Percentiles rank a stretch among this genome's conserved stretches.
Conservation (phyloP, 2,329 filamentous ascomycete genomes). For the Balansia obtecta region DNA sequence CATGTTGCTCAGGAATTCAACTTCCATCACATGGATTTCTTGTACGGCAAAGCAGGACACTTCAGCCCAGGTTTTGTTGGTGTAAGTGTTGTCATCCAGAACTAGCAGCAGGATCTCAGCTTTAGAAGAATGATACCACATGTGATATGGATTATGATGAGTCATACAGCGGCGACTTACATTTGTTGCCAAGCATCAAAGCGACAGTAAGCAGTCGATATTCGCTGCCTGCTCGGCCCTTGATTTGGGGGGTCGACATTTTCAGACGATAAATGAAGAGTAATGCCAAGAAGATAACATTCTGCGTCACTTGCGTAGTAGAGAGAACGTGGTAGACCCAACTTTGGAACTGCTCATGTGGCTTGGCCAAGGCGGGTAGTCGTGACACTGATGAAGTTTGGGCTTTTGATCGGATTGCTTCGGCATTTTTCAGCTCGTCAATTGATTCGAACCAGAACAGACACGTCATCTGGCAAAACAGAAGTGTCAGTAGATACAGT, state of each 20-base stretch:
- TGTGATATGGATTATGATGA: neutral
- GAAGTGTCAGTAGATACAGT: neutral
- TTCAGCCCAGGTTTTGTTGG: slow-evolving; percentile 98
- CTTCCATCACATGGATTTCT: slow-evolving; percentile 98
- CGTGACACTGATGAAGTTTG: slow-evolving; percentile 30
- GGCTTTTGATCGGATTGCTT: slow-evolving; percentile 39
- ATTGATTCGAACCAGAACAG: slow-evolving; percentile 95
- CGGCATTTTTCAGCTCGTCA: slow-evolving; percentile 63
- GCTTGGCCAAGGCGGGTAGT: slow-evolving; percentile 60
- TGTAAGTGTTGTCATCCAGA: slow-evolving; percentile 96
- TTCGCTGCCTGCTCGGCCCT: slow-evolving; percentile 86
- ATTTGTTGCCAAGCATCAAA: slow-evolving; percentile 97
- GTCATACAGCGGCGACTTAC: slow-evolving; percentile 32
- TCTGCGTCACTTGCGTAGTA: slow-evolving; percentile 92
- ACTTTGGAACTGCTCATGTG: slow-evolving; percentile 72
- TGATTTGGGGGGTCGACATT: slow-evolving; percentile 76
- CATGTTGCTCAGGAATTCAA: slow-evolving; percentile 99
- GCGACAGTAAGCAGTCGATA: slow-evolving; percentile 88
- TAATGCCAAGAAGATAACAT: slow-evolving; percentile 81
- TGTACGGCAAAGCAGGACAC: slow-evolving; percentile 88
- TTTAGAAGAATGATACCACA: neutral
- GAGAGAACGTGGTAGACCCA: slow-evolving; percentile 87
- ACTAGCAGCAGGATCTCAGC: slow-evolving; percentile 37
- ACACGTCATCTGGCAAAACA: slow-evolving; percentile 62
- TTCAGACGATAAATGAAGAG: slow-evolving; percentile 91